Evolutionary conservation across 805 yeast genomes (phyloP).

Genomic region (Candida gorgasii): DNA sequence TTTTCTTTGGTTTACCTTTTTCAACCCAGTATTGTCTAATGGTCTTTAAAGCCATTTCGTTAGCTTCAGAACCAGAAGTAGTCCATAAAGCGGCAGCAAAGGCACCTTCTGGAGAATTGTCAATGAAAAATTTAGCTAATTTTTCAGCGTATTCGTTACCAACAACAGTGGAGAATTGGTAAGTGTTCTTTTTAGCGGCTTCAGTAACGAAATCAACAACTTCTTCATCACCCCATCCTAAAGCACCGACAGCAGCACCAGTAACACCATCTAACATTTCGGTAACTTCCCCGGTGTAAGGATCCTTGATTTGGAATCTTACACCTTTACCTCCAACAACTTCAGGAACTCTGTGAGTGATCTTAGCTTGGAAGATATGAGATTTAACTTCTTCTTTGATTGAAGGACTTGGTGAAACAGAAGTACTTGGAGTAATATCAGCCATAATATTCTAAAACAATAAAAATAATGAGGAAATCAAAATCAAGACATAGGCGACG

Average conservation of each 20-base stretch:
- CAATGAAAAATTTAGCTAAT: conserved; percentile 28
- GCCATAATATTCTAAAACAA: not conserved
- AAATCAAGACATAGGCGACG: not conserved
- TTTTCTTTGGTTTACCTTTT: conserved; percentile 23
- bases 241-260: conserved; percentile 37
- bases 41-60: conserved; percentile 29
- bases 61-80: conserved; percentile 33
- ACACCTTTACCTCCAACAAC: conserved; percentile 46
- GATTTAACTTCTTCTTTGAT: conserved; percentile 23
- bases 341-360: conserved; percentile 37
- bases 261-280: conserved; percentile 28
- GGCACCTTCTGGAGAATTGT: conserved; percentile 44
- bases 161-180: conserved; percentile 25
- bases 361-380: conserved; percentile 44
- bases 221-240: conserved; percentile 32
- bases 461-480: too few species aligned
- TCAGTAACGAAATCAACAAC: conserved; percentile 21
- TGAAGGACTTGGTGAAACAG: conserved; percentile 17
- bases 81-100: conserved; percentile 44
- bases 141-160: conserved; percentile 26
- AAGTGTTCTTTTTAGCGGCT: conserved; percentile 23
- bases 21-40: conserved; percentile 28
- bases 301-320: conserved; percentile 41
- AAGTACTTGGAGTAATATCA: conserved; percentile 10
- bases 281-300: conserved; percentile 32